Evolutionary conservation across 129 eudicot species (phyloP), one percentile per base, ranked within the genome.

Genomic region (Oenanthe sinensis): DNA sequence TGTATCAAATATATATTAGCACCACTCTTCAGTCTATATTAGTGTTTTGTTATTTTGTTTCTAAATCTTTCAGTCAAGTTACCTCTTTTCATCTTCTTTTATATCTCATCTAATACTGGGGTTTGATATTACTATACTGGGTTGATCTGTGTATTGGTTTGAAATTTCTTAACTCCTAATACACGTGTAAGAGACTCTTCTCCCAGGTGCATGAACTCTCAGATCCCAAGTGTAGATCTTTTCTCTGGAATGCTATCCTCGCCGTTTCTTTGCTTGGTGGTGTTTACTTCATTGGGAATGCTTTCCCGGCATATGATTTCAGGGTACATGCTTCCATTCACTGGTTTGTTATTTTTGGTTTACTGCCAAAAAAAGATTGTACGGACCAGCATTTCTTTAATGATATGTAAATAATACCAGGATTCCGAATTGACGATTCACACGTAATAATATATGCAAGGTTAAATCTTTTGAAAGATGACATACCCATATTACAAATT

Each of bases 141-240:
- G 19, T 24, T 24, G 15, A 60, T 60, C 36, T 60, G 30, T 60
- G 36, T 24, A 14, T 76, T 4, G 5, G 12, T 20, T 28, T 52
- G 42, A 72, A 17, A 0, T 26, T 15, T 62, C n/a, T 62, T 30
- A 19, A 3, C 74, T 17, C 10, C 60, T 74, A 72, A n/a, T 45
- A 3, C n/a, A 22, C 42, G 2, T 79, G 37, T 20, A 33, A 16
- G 16, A 39, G 24, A 12, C 39, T 62, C 1, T 78, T 52, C 67
- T 82, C 83, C 79, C 92, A 91, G 97, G 87, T 75, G 39, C 75
- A 78, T 63, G 68, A 75, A 36, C 70, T 78, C 19, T 76, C 91
- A 42, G 97, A 90, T 69, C 70, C 90, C 26, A 88, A 86, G 77
- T 73, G 77, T 79, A 86, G 80, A 82, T 88, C 81, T 79, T 78